Evolutionary conservation across 129 eudicot genomes (phyloP).

Genomic region (Pulicaria dysenterica): DNA sequence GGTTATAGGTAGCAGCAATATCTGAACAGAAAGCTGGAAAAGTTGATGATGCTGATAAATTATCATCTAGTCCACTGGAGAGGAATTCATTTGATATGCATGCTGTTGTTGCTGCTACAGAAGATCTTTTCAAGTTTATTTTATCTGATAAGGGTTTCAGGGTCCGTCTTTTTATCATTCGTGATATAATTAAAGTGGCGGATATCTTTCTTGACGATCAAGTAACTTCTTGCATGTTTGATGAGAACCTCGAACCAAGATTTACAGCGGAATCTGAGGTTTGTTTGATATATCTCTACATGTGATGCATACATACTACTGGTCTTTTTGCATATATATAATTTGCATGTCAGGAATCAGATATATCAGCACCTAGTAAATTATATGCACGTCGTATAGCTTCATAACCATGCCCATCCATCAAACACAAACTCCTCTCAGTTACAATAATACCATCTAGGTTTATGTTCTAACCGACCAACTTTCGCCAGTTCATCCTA

Average conservation of each 20-base stretch:
- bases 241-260: conserved; percentile 30
- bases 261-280: conserved; percentile 57
- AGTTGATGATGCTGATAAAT: conserved; percentile 30
- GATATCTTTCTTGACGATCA: conserved; percentile 65
- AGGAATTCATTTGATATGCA: conserved; percentile 79
- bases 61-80: conserved; percentile 53
- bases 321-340: too few relatives aligned
- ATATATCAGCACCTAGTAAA: too few relatives aligned
- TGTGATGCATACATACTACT: neutral
- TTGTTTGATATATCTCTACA: conserved; percentile 14
- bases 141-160: conserved; percentile 79
- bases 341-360: too few relatives aligned
- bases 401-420: too few relatives aligned
- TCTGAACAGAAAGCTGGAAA: conserved; percentile 57
- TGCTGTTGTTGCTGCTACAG: conserved; percentile 91
- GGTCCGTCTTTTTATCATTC: conserved; percentile 79
- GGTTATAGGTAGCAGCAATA: conserved; percentile 78
- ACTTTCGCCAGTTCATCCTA: too few relatives aligned
- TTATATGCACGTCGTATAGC: too few relatives aligned
- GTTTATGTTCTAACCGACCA: too few relatives aligned
- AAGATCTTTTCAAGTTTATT: conserved; percentile 77
- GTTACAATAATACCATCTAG: too few relatives aligned
- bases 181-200: conserved; percentile 73
- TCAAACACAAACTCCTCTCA: too few relatives aligned
- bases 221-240: conserved; percentile 46